phyloP scores from a whole-genome alignment of 805 yeast species.

The Ogataea saltuana region DNA sequence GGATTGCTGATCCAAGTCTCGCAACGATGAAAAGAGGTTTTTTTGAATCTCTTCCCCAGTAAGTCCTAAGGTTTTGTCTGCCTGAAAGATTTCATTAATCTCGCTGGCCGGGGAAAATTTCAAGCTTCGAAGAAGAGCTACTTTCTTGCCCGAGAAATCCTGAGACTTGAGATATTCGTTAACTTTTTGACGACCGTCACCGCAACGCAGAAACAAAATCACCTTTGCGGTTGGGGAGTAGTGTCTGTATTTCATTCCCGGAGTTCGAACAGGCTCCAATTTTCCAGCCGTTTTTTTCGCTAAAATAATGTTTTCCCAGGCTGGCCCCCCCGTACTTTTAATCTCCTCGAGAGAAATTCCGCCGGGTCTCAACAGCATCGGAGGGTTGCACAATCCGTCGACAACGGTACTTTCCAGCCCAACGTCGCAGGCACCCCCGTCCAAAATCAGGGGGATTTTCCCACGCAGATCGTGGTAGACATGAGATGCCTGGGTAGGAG shows the following conservation, averaged over 20 bases:
- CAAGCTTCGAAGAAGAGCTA: slow-evolving; percentile 54
- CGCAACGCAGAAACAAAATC: slow-evolving; percentile 56
- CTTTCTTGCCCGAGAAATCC: slow-evolving; percentile 28
- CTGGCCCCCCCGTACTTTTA: slow-evolving; percentile 58
- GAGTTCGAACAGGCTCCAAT: slow-evolving; percentile 77
- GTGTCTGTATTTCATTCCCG: slow-evolving; percentile 97
- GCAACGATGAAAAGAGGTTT: slow-evolving; percentile 67
- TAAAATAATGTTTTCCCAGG: slow-evolving; percentile 63
- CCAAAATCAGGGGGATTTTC: slow-evolving; percentile 78
- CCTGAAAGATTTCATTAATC: slow-evolving; percentile 18
- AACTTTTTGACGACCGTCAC: slow-evolving; percentile 38
- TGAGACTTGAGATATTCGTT: slow-evolving; percentile 14
- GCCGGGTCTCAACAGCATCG: slow-evolving; percentile 90
- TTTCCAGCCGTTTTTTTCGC: slow-evolving; percentile 68
- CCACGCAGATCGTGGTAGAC: slow-evolving; percentile 80
- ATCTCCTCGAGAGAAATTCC: slow-evolving; percentile 86
- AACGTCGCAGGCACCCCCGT: slow-evolving; percentile 86
- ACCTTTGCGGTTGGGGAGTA: slow-evolving; percentile 91
- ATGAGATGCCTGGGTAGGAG: slow-evolving; percentile 87
- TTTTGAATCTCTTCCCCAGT: slow-evolving; percentile 65
- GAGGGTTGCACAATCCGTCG: slow-evolving; percentile 84
- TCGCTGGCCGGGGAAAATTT: slow-evolving; percentile 32
- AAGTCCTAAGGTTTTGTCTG: slow-evolving; percentile 44
- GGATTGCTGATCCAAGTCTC: slow-evolving; percentile 71
- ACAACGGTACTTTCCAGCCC: slow-evolving; percentile 95